A percentile compares a stretch with the other conserved stretches of the same genome.
These are phyloP conservation scores for Clavispora santaluciae DNA, from an alignment of 805 yeast species.

Conservation along the genomic window DNA sequence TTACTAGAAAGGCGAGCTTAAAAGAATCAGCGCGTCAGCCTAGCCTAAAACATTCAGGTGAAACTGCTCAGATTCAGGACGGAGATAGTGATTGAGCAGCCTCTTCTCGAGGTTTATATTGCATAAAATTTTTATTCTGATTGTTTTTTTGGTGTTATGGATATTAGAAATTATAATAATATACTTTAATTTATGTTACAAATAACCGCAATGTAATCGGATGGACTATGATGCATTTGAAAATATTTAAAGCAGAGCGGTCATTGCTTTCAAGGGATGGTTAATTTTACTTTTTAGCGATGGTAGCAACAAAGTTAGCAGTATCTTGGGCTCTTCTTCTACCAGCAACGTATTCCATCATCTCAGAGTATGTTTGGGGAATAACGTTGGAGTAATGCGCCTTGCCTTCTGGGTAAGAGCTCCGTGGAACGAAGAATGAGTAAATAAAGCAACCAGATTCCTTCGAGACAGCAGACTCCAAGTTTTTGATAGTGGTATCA, in stretches of 20 bases:
- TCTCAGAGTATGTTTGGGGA: conserved; percentile 85
- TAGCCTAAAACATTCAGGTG: conserved; percentile 24
- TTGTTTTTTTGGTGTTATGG: not conserved
- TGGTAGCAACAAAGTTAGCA: conserved; percentile 52
- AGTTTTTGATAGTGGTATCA: conserved; percentile 67
- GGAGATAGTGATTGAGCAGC: conserved; percentile 23
- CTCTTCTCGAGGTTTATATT: not conserved
- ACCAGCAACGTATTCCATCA: conserved; percentile 88
- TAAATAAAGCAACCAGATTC: conserved; percentile 86
- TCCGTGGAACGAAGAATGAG: conserved; percentile 79
- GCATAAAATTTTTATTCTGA: not conserved
- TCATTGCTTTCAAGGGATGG: not conserved
- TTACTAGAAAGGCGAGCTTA: conserved; percentile 41
- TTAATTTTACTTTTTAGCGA: conserved; percentile 5
- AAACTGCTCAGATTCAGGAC: conserved; percentile 31
- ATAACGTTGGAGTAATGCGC: conserved; percentile 73
- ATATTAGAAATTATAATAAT: not conserved
- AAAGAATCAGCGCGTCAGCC: conserved; percentile 36
- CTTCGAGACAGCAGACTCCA: conserved; percentile 55
- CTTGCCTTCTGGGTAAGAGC: conserved; percentile 31
- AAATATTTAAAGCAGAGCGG: too few species aligned
- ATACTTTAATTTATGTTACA: not conserved
- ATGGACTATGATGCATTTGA: too few species aligned
- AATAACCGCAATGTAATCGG: not conserved
- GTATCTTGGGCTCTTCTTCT: conserved; percentile 86